phyloP scores from a whole-genome alignment of 495 filamentous ascomycete species.

The Aspergillus mulundensis region DNA sequence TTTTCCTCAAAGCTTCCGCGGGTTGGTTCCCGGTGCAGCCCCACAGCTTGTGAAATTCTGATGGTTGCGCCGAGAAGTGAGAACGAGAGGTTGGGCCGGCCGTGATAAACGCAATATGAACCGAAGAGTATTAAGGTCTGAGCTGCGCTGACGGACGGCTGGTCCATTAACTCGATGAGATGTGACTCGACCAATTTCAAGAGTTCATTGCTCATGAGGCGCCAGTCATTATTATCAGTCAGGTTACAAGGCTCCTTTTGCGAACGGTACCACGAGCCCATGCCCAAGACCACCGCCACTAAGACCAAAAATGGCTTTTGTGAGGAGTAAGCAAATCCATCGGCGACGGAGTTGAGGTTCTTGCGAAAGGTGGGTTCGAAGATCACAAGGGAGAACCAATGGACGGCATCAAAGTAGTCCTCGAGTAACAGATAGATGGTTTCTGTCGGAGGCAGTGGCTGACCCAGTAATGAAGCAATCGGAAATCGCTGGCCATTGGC shows the following conservation, averaged over 20 bases:
- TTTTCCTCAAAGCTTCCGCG: slow-evolving; percentile 20
- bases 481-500: slow-evolving; percentile 10
- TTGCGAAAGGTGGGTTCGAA: slow-evolving; percentile 30
- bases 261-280: slow-evolving; percentile 34
- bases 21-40: slow-evolving; percentile 25
- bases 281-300: slow-evolving; percentile 25
- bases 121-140: slow-evolving; percentile 33
- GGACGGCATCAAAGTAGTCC: slow-evolving; percentile 31
- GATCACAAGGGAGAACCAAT: slow-evolving; percentile 33
- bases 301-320: slow-evolving; percentile 29
- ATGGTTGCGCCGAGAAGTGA: slow-evolving; percentile 33
- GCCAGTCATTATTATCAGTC: slow-evolving; percentile 13
- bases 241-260: slow-evolving; percentile 7
- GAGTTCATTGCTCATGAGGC: slow-evolving; percentile 14
- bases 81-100: slow-evolving; percentile 31
- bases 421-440: slow-evolving; percentile 22
- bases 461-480: slow-evolving; percentile 21
- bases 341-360: slow-evolving; percentile 21
- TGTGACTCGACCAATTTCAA: slow-evolving; percentile 20
- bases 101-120: slow-evolving; percentile 34
- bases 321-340: slow-evolving; percentile 23
- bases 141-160: slow-evolving; percentile 24
- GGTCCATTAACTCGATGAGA: slow-evolving; percentile 33
- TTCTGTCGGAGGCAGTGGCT: slow-evolving; percentile 20
- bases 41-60: slow-evolving; percentile 32